A percentile compares a stretch with the other conserved stretches of the same genome.
Evolutionary conservation across 441 rosid genomes (phyloP).

Genomic region (Corymbia citriodora): DNA sequence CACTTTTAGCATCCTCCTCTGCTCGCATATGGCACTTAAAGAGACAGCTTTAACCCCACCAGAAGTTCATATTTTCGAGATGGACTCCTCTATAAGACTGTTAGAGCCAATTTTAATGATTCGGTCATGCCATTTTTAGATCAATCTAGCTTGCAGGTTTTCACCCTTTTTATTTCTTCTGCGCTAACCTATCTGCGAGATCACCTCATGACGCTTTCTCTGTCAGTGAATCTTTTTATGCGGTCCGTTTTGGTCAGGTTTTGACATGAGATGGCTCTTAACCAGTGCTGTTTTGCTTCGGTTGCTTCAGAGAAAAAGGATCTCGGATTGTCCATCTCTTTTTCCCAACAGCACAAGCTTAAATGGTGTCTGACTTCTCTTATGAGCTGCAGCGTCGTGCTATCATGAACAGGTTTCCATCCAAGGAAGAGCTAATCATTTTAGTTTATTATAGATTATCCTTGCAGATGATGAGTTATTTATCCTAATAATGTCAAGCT

Average conservation of each 20-base stretch:
- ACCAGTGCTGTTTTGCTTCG: neutral
- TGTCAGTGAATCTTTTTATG: neutral
- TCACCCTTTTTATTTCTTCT: neutral
- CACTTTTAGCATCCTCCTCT: neutral
- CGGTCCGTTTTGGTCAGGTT: neutral
- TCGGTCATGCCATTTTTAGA: neutral
- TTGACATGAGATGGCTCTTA: neutral
- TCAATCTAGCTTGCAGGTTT: neutral
- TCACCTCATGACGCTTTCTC: neutral
- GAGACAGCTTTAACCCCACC: neutral
- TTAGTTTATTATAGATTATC: neutral
- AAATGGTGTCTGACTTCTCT: neutral
- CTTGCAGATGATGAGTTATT: neutral
- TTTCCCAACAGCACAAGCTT: neutral
- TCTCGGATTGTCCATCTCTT: neutral
- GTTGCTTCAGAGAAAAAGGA: neutral
- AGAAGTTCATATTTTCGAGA: neutral
- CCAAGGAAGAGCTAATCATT: neutral
- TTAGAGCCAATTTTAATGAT: neutral
- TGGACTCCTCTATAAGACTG: neutral
- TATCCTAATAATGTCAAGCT: neutral
- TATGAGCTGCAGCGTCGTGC: neutral
- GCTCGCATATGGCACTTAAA: neutral
- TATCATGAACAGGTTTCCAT: neutral
- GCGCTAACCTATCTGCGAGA: neutral